Evolutionary conservation across 2,329 filamentous ascomycete genomes (phyloP), one percentile per base, ranked within the genome.

Genomic region (Penicillium sp.): DNA sequence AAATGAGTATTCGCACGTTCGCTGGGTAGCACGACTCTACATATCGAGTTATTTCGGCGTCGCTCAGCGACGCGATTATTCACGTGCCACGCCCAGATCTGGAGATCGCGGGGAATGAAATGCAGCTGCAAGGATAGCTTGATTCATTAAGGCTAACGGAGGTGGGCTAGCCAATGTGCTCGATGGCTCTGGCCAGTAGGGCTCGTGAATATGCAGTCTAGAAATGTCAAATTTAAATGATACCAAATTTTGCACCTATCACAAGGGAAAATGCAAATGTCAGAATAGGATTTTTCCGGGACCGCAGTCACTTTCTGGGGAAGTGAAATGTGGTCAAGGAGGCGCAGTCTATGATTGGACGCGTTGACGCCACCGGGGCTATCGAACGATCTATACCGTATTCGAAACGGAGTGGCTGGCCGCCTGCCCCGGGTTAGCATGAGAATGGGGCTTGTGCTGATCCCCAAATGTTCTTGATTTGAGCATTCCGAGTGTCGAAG

Each of bases 211-310:
- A n/a, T 34, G 4, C 48, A 38, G 48, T n/a, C 39, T 21, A 23
- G 43, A 49, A 56, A 50, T 52, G 52, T 31, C 31, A 41, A 52
- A 28, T 29, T 34, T 46, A 29, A 29, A 41, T 4, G 6, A 24
- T 28, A 8, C 42, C 4, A 21, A 51, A 51, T 54, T 54, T 57
- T 29, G 51, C 59, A 62, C 59, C 58, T 62, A 62, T 60, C 56
- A 56, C 7, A 33, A 6, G 2, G 1, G 1, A 2, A 3, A 2
- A 18, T 41, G 16, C 1, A 23, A 23, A 23, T 38, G 41, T 8
- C 39, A 42, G 6, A 29, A 51, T 39, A 24, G 8, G 33, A 54
- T 42, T 47, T 39, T 38, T 21, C 57, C 52, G 55, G 33, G 33
- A 42, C 15, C 46, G 38, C 36, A 18, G n/a, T 45, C 46, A 18